phyloP scores from a whole-genome alignment of 257 asterid species.

The Haberlea rhodopensis region DNA sequence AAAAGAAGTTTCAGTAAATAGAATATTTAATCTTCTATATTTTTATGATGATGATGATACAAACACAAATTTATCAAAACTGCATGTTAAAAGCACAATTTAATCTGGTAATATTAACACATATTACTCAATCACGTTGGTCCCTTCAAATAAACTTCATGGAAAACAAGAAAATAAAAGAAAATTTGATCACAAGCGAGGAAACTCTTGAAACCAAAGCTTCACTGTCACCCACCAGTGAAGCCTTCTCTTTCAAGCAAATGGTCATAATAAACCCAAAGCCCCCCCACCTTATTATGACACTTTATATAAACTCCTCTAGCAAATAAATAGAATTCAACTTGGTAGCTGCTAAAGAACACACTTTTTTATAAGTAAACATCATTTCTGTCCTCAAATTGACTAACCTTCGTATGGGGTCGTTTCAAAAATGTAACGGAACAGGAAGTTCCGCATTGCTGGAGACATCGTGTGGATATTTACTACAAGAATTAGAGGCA shows the following conservation, averaged over 20 bases:
- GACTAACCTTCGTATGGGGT: constrained; percentile 49
- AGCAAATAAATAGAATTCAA: constrained; percentile 27
- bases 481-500: constrained; percentile 89
- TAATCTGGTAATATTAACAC: neutral
- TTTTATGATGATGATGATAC: no score
- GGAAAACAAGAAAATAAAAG: constrained; percentile 6
- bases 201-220: constrained; percentile 67
- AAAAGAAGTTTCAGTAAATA: constrained; percentile 18
- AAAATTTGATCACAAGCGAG: constrained; percentile 38
- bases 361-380: constrained; percentile 14
- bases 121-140: constrained; percentile 4
- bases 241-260: constrained; percentile 91
- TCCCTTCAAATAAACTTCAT: neutral
- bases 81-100: no score
- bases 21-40: no score
- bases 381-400: constrained; percentile 10
- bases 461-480: constrained; percentile 86
- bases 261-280: constrained; percentile 50
- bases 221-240: constrained; percentile 64
- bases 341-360: constrained; percentile 27
- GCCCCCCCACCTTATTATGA: constrained; percentile 45
- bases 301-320: constrained; percentile 32
- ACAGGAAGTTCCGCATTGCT: constrained; percentile 56
- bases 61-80: no score
- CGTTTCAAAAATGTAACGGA: constrained; percentile 50